These are phyloP conservation scores for Beauveria asiatica DNA, from an alignment of 2,329 filamentous ascomycete species.

Conservation along the genomic window DNA sequence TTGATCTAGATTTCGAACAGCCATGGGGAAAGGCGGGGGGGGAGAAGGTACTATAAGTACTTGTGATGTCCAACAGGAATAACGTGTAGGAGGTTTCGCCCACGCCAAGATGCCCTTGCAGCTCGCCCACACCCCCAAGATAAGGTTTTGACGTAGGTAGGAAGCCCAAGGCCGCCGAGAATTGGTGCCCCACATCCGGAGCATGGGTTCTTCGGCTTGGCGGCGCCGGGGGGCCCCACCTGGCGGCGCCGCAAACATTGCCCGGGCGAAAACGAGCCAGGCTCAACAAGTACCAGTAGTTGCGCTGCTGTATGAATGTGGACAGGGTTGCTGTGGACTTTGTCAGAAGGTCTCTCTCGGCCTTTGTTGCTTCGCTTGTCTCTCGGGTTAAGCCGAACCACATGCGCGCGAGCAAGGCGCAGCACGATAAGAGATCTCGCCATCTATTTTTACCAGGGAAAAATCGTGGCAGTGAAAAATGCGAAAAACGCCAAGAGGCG, in stretches of 20 bases:
- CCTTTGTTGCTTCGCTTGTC: too few species aligned
- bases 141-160: slow-evolving; percentile 1
- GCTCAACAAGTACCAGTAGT: too few species aligned
- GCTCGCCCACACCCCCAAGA: neutral
- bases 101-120: neutral
- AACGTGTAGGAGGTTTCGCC: neutral
- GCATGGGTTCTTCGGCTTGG: slow-evolving; percentile 1
- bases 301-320: too few species aligned
- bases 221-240: slow-evolving; percentile 1
- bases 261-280: neutral
- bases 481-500: neutral
- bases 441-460: too few species aligned
- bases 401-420: too few species aligned
- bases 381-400: too few species aligned
- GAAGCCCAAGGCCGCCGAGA: neutral
- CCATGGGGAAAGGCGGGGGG: neutral
- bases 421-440: too few species aligned
- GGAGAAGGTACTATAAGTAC: slow-evolving; percentile 1
- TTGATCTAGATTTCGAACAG: neutral
- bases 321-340: too few species aligned
- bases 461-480: neutral
- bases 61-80: neutral
- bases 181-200: neutral
- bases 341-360: too few species aligned
- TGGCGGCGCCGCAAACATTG: slow-evolving; percentile 2